Conservation (phyloP, 2,329 filamentous ascomycete species). For the Fonsecaea pugnacius region DNA sequence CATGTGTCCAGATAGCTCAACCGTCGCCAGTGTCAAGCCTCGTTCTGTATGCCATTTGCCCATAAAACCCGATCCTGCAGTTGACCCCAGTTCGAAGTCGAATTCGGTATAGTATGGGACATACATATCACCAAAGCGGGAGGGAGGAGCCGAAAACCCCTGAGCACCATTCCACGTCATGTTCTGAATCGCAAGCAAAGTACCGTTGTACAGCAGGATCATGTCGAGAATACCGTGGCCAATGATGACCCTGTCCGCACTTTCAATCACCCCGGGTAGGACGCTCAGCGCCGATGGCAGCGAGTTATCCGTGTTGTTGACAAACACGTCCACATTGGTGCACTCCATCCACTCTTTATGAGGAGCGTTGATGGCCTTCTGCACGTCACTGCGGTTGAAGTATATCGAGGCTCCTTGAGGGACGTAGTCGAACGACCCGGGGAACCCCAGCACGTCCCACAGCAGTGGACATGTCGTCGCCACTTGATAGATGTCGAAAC, state of each 20-base stretch:
- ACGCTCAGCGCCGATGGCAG: constrained; percentile 61
- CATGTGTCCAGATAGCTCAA: constrained; percentile 67
- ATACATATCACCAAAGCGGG: constrained; percentile 62
- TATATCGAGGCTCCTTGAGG: constrained; percentile 67
- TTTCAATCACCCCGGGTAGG: constrained; percentile 73
- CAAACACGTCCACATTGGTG: constrained; percentile 52
- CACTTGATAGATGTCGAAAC: constrained; percentile 78
- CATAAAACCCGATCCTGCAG: constrained; percentile 68
- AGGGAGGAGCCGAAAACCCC: constrained; percentile 68
- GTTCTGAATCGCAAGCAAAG: constrained; percentile 74
- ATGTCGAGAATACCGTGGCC: constrained; percentile 73
- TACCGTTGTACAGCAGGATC: constrained; percentile 70
- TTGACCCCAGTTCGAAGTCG: constrained; percentile 51
- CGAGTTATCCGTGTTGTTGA: constrained; percentile 48
- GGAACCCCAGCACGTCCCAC: constrained; percentile 72
- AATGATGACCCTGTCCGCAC: constrained; percentile 73
- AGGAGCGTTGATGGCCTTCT: constrained; percentile 69
- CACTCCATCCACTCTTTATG: constrained; percentile 63
- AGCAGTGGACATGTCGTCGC: constrained; percentile 71
- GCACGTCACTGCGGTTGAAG: constrained; percentile 73
- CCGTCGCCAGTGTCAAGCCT: constrained; percentile 71
- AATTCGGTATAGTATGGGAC: constrained; percentile 63
- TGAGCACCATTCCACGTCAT: constrained; percentile 76
- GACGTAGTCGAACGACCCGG: constrained; percentile 66
- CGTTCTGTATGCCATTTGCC: constrained; percentile 74